Evolutionary conservation across 73 alveolate species (phyloP), one percentile per base, ranked within the genome.

Genomic region (Effrenium voratum): DNA sequence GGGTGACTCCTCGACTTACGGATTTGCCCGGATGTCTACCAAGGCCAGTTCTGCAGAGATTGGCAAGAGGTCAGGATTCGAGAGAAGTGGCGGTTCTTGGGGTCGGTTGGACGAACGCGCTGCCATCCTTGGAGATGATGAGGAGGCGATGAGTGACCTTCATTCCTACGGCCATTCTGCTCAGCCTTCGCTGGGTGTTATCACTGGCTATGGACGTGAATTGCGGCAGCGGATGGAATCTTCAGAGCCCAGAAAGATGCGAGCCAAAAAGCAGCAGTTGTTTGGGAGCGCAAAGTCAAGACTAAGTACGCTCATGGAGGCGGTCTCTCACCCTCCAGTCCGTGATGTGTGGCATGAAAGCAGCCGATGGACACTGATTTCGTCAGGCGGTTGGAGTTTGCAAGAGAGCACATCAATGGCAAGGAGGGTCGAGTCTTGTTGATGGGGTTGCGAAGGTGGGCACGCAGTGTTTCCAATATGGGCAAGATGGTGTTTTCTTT

Each of bases 371-470:
- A 34, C 1, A n/a, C 44, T 70, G 81, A 70, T 70, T 34, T 40
- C 15, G 44, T n/a, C 81, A 22, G 81, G 45, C 13, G 43, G 43
- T 70, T 70, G 81, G 81, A 70, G 81, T 15, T n/a, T 12, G 24
- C 81, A 28, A 70, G 24, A 28, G 87, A 76, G 60, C 87, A 76
- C 59, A 76, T 76, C 50, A 76, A 76, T 10, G 36, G 16, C 59
- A 76, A 76, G 55, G 87, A 76, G 36, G 87, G 45, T 43, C 63
- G 91, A 80, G 66, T 80, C 10, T 24, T 34, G 2, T 22, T 80
- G 43, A 80, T 80, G 91, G 70, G 72, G 40, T 45, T 80, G 30
- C n/a, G 91, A 32, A 43, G 91, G 41, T 46, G 41, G 63, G 38
- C 47, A 24, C 63, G 91, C 6, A 12, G 41, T 12, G 12, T 45